These are phyloP conservation scores for Trypanosoma scelopori DNA, from an alignment of 208 protist genomes.

Conservation along the genomic window DNA sequence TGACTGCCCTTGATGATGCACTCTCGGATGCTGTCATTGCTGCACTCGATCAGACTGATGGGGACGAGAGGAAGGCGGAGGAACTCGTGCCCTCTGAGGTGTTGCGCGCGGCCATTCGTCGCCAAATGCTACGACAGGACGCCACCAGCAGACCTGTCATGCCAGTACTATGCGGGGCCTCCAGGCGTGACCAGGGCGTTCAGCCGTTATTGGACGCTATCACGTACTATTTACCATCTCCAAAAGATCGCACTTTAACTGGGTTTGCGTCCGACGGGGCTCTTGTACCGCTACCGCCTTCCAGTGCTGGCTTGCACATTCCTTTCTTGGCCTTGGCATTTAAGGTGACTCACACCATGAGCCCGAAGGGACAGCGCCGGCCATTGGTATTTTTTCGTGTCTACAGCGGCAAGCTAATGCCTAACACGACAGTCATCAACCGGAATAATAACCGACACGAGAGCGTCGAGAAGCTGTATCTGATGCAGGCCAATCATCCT, in stretches of 20 bases:
- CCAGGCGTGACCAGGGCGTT: conserved; percentile 89
- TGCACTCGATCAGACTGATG: conserved; percentile 61
- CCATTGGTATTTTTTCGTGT: conserved; percentile 92
- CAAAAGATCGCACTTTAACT: conserved; percentile 67
- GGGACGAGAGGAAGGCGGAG: conserved; percentile 73
- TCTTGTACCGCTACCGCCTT: conserved; percentile 45
- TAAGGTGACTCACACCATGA: conserved; percentile 85
- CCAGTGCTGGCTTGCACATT: conserved; percentile 30
- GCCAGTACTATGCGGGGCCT: conserved; percentile 91
- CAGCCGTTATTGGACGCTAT: conserved; percentile 92
- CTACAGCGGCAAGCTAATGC: conserved; percentile 82
- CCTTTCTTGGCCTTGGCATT: conserved; percentile 89
- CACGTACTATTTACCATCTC: conserved; percentile 91
- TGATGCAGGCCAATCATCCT: conserved; percentile 85
- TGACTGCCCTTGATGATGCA: conserved; percentile 68
- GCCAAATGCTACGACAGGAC: conserved; percentile 39
- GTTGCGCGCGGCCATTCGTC: conserved; percentile 63
- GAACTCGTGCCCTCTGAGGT: conserved; percentile 45
- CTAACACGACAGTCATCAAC: conserved; percentile 70
- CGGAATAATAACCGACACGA: conserved; percentile 52
- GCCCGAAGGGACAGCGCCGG: conserved; percentile 63
- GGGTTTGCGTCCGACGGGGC: conserved; percentile 47
- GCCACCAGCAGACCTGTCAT: conserved; percentile 34
- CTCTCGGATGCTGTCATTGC: conserved; percentile 72
- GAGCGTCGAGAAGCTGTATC: conserved; percentile 81